phyloP scores from a whole-genome alignment of 805 yeast genomes.

The Torulaspora quercuum region DNA sequence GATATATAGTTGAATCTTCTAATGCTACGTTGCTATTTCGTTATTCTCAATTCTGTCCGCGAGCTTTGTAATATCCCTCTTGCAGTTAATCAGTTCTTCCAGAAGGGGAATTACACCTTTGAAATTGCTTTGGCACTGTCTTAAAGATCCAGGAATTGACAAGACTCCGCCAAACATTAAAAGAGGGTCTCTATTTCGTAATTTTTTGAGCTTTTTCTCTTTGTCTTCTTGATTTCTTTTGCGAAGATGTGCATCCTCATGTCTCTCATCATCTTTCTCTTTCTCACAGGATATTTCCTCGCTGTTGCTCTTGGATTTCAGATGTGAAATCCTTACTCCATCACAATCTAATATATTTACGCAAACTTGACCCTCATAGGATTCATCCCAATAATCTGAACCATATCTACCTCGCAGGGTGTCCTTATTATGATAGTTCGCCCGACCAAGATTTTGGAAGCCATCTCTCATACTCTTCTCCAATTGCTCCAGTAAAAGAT shows the following conservation, averaged over 20 bases:
- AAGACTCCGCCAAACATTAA: conserved; percentile 34
- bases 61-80: conserved; percentile 14
- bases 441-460: conserved; percentile 29
- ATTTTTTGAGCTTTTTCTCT: conserved; percentile 6
- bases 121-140: conserved; percentile 30
- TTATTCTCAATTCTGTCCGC: conserved; percentile 4
- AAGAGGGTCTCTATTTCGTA: conserved; percentile 26
- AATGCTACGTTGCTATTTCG: background rate
- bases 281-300: conserved; percentile 2
- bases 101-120: conserved; percentile 25
- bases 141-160: conserved; percentile 26
- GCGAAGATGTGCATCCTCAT: conserved; percentile 7
- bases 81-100: conserved; percentile 25
- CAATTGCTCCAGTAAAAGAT: conserved; percentile 30
- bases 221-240: conserved; percentile 4
- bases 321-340: conserved; percentile 2
- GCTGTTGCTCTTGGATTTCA: conserved; percentile 3
- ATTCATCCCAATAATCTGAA: conserved; percentile 34
- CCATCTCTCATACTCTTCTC: conserved; percentile 27
- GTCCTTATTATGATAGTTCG: conserved; percentile 35
- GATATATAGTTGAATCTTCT: background rate
- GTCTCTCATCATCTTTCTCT: conserved; percentile 12
- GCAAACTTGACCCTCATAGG: conserved; percentile 25
- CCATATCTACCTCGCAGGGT: conserved; percentile 34
- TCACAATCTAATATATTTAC: conserved; percentile 12